Evolutionary conservation across 2,329 filamentous ascomycete genomes (phyloP).

Genomic region (Trichophyton simii): DNA sequence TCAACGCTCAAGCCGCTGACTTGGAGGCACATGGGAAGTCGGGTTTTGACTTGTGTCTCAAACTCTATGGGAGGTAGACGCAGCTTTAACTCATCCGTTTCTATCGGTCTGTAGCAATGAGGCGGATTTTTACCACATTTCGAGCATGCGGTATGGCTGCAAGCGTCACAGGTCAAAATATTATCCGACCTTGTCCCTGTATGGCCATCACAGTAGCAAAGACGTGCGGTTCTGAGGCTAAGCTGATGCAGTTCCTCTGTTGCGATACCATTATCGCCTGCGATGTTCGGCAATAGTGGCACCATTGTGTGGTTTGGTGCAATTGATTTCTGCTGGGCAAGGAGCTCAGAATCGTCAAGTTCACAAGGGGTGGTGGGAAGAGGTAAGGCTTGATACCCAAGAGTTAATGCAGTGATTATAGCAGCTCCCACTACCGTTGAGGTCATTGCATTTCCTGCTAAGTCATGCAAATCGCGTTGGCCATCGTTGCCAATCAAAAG

Average conservation of each 20-base stretch:
- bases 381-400: conserved; percentile 22
- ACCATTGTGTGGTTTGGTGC: conserved; percentile 12
- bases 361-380: conserved; percentile 7
- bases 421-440: conserved; percentile 56
- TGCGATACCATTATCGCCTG: conserved; percentile 7
- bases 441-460: conserved; percentile 72
- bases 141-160: conserved; percentile 43
- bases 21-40: conserved; percentile 32
- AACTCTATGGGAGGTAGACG: conserved; percentile 35
- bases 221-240: conserved; percentile 28
- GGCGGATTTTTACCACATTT: conserved; percentile 43
- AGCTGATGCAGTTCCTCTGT: conserved; percentile 14
- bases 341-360: background rate
- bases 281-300: conserved; percentile 11
- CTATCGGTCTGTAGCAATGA: conserved; percentile 32
- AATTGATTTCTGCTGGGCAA: background rate
- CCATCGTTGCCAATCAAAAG: conserved; percentile 54
- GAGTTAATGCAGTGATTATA: conserved; percentile 47
- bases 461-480: conserved; percentile 49
- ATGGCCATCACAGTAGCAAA: conserved; percentile 48
- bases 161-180: conserved; percentile 40
- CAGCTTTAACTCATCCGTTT: conserved; percentile 19
- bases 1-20: conserved; percentile 21
- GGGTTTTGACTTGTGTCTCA: conserved; percentile 29
- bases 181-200: conserved; percentile 24